Base-by-base conservation (phyloP, 2,329 filamentous ascomycete genomes). In the Curvularia spicifera region DNA sequence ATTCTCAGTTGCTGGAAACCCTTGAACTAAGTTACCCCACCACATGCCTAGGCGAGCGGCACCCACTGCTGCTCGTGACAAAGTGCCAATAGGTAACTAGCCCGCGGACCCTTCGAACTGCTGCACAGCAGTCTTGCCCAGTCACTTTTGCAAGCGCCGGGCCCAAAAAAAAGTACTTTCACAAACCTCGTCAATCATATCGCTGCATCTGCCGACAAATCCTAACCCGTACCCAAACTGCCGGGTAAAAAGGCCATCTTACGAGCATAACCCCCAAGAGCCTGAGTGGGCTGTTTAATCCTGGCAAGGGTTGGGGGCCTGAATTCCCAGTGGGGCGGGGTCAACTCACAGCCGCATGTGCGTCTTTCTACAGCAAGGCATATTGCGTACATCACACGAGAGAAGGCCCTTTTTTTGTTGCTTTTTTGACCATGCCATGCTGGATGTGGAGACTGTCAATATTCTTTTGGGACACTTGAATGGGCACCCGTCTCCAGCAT, bases 111-210 rank as follows among this genome's bases (percentile, higher is more conserved):
- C 29, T 28, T 31, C 29, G 9, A 31, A 31, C 29, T 31, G 29
- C 29, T 31, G 29, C 29, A 31, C 29, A 31, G 29, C 29, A 3
- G 29, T 31, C 29, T 31, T 31, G 9, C 29, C 51, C 42, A 44
- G 10, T 13, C 20, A 15, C 56, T 37, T 37, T 12, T 31, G 29
- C 54, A 49, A 56, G 57, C 63, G 63, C 56, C 56, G 40, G 55
- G 42, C 31, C 48, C 26, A 7, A 29, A 46, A 46, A 45, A 33
- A 47, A 42, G 28, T 39, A 15, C 24, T 40, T 28, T 47, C 37
- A 52, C 31, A 51, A 61, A 60, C 51, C 48, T 55, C 40, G 44
- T 51, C 60, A 63, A 61, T 61, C 56, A 65, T 12, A 54, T 54
- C 37, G 55, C 56, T 9, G 35, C 53, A 46, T 59, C 51, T 61